Conservation (phyloP, 2,329 filamentous ascomycete species). For the Coniochaeta sp. region DNA sequence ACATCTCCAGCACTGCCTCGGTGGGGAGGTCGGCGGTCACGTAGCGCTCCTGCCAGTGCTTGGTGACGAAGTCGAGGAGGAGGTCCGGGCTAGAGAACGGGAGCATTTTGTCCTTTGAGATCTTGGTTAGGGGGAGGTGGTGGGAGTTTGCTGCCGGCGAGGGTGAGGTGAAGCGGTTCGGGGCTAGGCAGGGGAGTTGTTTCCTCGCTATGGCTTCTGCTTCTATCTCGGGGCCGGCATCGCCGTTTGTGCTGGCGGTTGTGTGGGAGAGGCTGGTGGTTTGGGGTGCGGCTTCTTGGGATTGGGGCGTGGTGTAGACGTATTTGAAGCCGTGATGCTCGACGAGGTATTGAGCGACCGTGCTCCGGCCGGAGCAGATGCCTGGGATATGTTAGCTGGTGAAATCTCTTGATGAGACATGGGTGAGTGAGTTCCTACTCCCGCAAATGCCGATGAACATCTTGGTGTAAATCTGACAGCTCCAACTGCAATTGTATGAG, state of each 20-base stretch:
- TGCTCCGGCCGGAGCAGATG: slow-evolving; percentile 88
- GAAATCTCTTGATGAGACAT: background rate
- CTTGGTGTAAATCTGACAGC: background rate
- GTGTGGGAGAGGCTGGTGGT: background rate
- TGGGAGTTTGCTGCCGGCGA: background rate
- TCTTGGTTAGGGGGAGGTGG: background rate
- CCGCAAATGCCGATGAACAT: slow-evolving; percentile 78
- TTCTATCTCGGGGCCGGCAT: background rate
- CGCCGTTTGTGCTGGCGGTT: background rate
- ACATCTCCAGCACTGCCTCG: slow-evolving; percentile 64
- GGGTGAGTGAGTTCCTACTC: slow-evolving; percentile 36
- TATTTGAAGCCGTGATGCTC: slow-evolving; percentile 75
- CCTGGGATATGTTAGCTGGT: slow-evolving; percentile 40
- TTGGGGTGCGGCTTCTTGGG: no score
- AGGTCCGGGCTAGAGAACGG: slow-evolving; percentile 55
- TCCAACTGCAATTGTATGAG: background rate
- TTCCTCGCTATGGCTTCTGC: background rate
- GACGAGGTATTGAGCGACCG: slow-evolving; percentile 81
- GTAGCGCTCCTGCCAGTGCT: slow-evolving; percentile 75
- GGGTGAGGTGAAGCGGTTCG: background rate
- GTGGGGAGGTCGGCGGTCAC: slow-evolving; percentile 79
- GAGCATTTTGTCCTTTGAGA: slow-evolving; percentile 7
- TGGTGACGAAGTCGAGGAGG: slow-evolving; percentile 80
- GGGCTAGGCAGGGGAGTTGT: no score
- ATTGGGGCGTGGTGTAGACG: slow-evolving; percentile 39